Conservation (phyloP, 2,329 filamentous ascomycete genomes). For the Gremmenia infestans region DNA sequence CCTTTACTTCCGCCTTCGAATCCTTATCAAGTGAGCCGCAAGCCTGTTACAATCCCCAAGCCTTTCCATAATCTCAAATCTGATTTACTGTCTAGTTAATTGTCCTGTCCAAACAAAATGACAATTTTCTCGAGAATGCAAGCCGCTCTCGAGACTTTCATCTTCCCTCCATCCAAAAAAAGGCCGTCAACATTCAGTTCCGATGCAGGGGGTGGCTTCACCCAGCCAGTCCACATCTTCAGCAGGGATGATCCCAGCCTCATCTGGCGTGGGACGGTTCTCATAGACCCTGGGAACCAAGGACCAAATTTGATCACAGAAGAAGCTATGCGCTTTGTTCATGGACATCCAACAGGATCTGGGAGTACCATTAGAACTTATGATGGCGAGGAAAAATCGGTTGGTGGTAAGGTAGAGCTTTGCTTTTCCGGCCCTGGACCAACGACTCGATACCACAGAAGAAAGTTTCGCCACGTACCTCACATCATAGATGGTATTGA, state of each 20-base stretch:
- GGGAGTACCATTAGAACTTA: background rate
- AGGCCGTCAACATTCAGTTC: too few species aligned
- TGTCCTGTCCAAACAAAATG: too few species aligned
- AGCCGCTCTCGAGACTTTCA: too few species aligned
- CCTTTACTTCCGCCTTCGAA: too few species aligned
- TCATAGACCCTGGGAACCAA: background rate
- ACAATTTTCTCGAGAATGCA: too few species aligned
- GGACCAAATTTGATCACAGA: background rate
- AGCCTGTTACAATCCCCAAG: too few species aligned
- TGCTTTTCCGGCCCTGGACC: background rate
- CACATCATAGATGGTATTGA: background rate
- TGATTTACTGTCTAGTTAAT: too few species aligned
- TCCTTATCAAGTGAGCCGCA: too few species aligned
- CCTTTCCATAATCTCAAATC: too few species aligned
- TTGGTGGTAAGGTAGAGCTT: background rate
- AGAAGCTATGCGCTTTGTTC: background rate
- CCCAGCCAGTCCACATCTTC: background rate
- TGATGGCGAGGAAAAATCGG: background rate
- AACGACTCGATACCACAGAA: background rate
- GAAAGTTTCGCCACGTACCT: background rate
- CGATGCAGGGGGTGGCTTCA: background rate
- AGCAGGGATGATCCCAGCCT: background rate
- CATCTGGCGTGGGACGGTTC: background rate
- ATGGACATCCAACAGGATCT: background rate
- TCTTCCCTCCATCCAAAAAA: too few species aligned